Evolutionary conservation across 2,329 filamentous ascomycete species (phyloP).

Genomic region (Phaeophleospora eucalypticola): DNA sequence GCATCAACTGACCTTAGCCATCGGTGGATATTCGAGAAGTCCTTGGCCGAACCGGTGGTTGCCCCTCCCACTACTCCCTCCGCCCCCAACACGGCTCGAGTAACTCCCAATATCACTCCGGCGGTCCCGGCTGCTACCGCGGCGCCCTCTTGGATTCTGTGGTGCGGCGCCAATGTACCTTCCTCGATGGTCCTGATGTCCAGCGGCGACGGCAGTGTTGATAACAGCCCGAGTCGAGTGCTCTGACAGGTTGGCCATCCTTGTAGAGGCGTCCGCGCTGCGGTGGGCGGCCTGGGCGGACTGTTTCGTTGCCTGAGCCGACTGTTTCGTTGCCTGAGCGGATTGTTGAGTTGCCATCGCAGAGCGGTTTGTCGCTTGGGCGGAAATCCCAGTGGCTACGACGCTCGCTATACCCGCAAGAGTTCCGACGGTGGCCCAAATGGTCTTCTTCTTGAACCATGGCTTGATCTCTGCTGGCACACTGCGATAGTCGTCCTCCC

Average conservation of each 20-base stretch:
- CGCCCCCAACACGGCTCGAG: background rate
- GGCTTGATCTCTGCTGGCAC: slow-evolving; percentile 6
- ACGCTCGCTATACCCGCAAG: slow-evolving; percentile 18
- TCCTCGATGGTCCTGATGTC: slow-evolving; percentile 21
- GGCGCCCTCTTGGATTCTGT: background rate
- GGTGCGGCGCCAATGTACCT: slow-evolving; percentile 15
- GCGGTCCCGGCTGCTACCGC: background rate
- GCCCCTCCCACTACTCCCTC: background rate
- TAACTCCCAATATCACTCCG: background rate
- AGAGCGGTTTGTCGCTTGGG: slow-evolving; percentile 12
- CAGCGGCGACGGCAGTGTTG: slow-evolving; percentile 20
- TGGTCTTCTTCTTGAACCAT: slow-evolving; percentile 24
- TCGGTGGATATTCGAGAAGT: background rate
- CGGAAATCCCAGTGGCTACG: slow-evolving; percentile 12
- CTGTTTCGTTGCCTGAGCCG: slow-evolving; percentile 2
- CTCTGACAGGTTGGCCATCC: slow-evolving; percentile 15
- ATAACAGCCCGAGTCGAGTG: slow-evolving; percentile 16
- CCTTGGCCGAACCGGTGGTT: background rate
- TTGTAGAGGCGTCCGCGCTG: slow-evolving; percentile 12
- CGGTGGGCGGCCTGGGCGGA: slow-evolving; percentile 12
- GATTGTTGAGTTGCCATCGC: slow-evolving; percentile 14
- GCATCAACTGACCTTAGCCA: background rate
- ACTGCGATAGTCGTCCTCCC: slow-evolving; percentile 3
- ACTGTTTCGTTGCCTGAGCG: slow-evolving; percentile 6
- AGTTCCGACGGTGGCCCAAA: slow-evolving; percentile 20